Evolutionary conservation across 2,329 filamentous ascomycete genomes (phyloP), one percentile per base, ranked within the genome.

Genomic region (Fusarium abutilonis): DNA sequence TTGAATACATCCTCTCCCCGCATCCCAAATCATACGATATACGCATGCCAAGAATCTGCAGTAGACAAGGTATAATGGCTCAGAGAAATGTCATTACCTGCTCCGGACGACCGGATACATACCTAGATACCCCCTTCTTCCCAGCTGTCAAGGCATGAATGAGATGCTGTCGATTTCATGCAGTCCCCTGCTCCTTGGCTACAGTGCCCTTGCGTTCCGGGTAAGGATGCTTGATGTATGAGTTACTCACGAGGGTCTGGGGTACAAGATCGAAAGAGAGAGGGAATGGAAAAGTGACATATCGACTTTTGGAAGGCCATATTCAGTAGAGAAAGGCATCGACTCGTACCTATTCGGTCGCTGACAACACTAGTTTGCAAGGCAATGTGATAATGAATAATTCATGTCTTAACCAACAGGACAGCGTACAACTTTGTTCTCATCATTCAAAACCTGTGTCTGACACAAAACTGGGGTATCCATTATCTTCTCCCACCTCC

Each of bases 401-500:
- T 4, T 19, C 19, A 19, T 19, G 4, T 19, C 19, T 19, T 19
- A 19, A 19, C 4, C 19, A 19, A 19, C 19, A 19, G 4, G 19
- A 19, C 3, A 19, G 19, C 19, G 19, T 4, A 42, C 31, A 55
- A 4, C 19, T 26, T 8, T 26, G 8, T 3, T 26, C 23, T 52
- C 40, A 54, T 41, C 46, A 42, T 43, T 23, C 17, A 50, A 58
- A 39, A 45, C 56, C 32, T 48, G 13, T 14, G 31, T 38, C 17
- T 47, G n/a, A 36, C 44, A 48, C 47, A 57, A 60, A 48, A 39
- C 38, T 48, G 45, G 62, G 63, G 63, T 66, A 66, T 66, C 56
- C 63, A 38, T 61, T 41, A 39, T 49, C 36, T 43, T 44, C 36
- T 43, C 41, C 45, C 55, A 40, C 29, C 17, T 35, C 28, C 32